Evolutionary conservation across 768 basidiomycete species (phyloP).

Genomic region (Macrocybe gigantea): DNA sequence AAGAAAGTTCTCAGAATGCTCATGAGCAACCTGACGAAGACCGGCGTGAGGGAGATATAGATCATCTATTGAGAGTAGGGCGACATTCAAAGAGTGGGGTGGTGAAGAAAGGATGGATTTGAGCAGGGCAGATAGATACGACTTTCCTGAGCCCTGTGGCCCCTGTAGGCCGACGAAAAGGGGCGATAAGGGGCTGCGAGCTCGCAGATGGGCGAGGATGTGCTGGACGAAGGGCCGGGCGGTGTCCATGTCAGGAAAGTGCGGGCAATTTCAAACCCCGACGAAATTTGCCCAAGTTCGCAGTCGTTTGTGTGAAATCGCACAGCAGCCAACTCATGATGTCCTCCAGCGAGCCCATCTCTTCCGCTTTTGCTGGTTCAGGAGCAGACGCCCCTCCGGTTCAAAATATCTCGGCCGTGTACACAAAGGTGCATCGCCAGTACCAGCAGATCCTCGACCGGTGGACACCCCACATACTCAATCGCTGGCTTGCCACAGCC

Average conservation of each 20-base stretch:
- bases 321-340: slow-evolving; percentile 32
- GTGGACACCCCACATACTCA: slow-evolving; percentile 83
- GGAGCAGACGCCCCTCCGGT: slow-evolving; percentile 40
- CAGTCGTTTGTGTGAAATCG: neutral
- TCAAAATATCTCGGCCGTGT: slow-evolving; percentile 42
- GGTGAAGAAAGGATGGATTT: slow-evolving; percentile 32
- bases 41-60: slow-evolving; percentile 74
- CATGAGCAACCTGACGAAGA: slow-evolving; percentile 48
- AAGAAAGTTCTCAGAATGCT: slow-evolving; percentile 56
- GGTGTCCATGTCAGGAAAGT: slow-evolving; percentile 12
- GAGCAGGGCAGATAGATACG: slow-evolving; percentile 64
- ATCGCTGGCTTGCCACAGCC: slow-evolving; percentile 81
- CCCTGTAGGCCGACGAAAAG: slow-evolving; percentile 88
- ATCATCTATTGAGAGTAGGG: slow-evolving; percentile 75
- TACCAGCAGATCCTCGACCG: slow-evolving; percentile 91
- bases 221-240: slow-evolving; percentile 13
- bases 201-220: slow-evolving; percentile 20
- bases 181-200: slow-evolving; percentile 34
- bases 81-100: slow-evolving; percentile 49
- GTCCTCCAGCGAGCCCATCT: slow-evolving; percentile 30
- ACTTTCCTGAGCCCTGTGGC: slow-evolving; percentile 93
- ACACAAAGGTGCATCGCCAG: slow-evolving; percentile 57
- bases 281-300: slow-evolving; percentile 7
- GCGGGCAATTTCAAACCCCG: slow-evolving; percentile 11
- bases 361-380: slow-evolving; percentile 22